Percentiles rank a stretch among this genome's conserved stretches.
phyloP scores from a whole-genome alignment of 306 rosid species.

The Dryas octopetala region DNA sequence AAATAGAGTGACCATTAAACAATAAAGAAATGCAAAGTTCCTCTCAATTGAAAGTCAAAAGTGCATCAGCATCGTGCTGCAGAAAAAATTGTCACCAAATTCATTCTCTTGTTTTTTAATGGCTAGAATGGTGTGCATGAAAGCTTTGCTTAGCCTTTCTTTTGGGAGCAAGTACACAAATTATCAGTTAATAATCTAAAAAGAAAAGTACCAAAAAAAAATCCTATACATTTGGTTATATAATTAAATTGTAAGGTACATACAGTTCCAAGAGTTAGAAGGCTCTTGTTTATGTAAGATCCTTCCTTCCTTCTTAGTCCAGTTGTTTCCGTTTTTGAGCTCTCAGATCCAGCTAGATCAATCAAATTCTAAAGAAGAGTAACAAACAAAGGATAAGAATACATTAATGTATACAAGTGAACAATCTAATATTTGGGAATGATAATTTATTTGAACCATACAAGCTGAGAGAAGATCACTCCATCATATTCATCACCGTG shows the following conservation, averaged over 20 bases:
- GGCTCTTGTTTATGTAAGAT: slow-evolving; percentile 97
- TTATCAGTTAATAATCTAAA: slow-evolving; percentile 1
- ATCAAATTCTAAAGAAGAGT: slow-evolving; percentile 70
- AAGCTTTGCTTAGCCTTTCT: not conserved
- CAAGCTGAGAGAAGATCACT: slow-evolving; percentile 98
- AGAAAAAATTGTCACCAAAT: not conserved
- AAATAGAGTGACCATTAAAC: not conserved
- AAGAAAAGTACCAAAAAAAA: not conserved
- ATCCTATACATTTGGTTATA: not conserved
- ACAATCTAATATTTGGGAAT: slow-evolving; percentile 12
- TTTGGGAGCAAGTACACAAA: not conserved
- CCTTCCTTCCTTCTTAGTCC: slow-evolving; percentile 98
- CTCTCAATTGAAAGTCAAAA: slow-evolving; percentile 8
- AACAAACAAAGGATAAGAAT: slow-evolving; percentile 15
- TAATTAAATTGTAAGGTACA: slow-evolving; percentile 33
- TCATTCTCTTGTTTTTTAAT: not conserved
- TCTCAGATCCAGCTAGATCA: slow-evolving; percentile 99
- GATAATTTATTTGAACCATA: slow-evolving; percentile 43
- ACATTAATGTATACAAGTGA: not conserved
- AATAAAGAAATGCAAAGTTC: not conserved
- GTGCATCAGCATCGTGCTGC: not conserved
- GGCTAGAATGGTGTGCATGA: not conserved
- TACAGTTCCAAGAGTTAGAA: slow-evolving; percentile 98
- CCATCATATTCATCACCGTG: slow-evolving; percentile 98
- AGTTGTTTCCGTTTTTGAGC: slow-evolving; percentile 98